phyloP scores from a whole-genome alignment of 768 basidiomycete genomes.

The Filobasidium wieringae region DNA sequence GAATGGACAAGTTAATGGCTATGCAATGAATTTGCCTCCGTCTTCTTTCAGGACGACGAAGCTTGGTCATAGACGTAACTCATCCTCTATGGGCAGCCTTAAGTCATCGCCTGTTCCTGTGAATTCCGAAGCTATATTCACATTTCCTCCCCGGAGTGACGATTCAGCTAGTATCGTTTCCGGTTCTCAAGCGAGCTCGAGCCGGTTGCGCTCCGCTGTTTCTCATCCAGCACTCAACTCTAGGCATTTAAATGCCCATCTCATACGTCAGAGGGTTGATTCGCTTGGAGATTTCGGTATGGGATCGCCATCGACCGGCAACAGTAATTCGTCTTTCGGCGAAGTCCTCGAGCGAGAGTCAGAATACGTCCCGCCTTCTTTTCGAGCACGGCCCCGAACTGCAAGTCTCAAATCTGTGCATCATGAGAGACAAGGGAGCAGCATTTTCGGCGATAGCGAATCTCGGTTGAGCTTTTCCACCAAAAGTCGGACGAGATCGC shows the following conservation, averaged over 20 bases:
- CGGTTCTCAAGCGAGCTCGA: background rate
- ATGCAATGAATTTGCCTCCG: background rate
- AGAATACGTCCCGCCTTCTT: slow-evolving; percentile 4
- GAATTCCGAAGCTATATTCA: background rate
- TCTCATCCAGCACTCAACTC: background rate
- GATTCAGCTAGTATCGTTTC: background rate
- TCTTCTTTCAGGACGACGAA: background rate
- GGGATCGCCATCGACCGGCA: too few relatives aligned
- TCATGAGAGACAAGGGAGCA: too few relatives aligned
- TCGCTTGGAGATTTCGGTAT: too few relatives aligned
- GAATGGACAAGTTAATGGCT: too few relatives aligned
- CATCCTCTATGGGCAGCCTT: background rate
- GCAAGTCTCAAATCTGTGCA: slow-evolving; percentile 1
- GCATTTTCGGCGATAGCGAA: too few relatives aligned
- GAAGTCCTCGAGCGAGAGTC: background rate
- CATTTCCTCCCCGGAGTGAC: background rate
- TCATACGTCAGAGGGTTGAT: background rate
- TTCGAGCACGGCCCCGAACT: background rate
- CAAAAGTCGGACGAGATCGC: background rate
- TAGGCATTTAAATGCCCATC: background rate
- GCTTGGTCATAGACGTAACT: background rate
- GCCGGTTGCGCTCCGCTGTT: background rate
- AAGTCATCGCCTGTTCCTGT: background rate
- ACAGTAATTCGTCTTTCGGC: too few relatives aligned
- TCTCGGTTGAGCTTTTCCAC: too few relatives aligned